Base-by-base conservation (phyloP, 768 basidiomycete genomes). In the Kwoniella bestiolae region DNA sequence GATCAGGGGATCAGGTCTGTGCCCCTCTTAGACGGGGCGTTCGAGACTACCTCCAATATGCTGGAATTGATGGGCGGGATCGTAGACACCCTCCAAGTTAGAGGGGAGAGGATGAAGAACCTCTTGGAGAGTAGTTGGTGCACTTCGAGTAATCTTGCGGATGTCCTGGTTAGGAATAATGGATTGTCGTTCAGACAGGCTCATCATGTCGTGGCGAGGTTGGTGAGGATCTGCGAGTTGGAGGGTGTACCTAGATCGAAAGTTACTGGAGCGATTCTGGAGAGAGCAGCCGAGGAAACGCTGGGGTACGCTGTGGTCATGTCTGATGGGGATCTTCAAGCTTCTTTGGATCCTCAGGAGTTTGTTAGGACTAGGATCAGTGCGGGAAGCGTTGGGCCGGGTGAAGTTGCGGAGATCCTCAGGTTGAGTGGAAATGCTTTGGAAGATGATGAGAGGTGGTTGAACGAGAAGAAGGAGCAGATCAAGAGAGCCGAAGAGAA, bases 71-170 rank as follows among this genome's bases (percentile, higher is more conserved):
- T 46, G 5, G 63, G 46, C 11, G 63, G 63, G n/a, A 49, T 65
- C 12, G 14, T 65, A 11, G 45, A 58, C 9, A 57, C 63, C 4
- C 12, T 65, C 28, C 18, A 47, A 18, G 63, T 65, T 44, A 65
- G 50, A 6, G 18, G 31, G 18, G 18, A 29, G n/a, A 32, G 63
- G 12, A 57, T 58, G 23, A 21, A 38, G 5, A 31, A 31, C n/a
- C 35, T 65, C 12, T 29, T 65, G 7, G 18, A 31, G 26, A 29
- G 7, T 28, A 65, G 56, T 21, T 65, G 63, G 63, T 56, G 25
- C 26, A 65, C 63, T 1, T 18, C 63, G 6, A 65, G 63, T 49
- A 65, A 65, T 31, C 63, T 65, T 29, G 63, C 63, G 25, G 63
- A 65, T 34, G 28, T 46, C 32, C 56, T 65, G 23, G 63, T 65